Base-by-base conservation (phyloP, 2,329 filamentous ascomycete genomes). In the Diaporthe longicolla region DNA sequence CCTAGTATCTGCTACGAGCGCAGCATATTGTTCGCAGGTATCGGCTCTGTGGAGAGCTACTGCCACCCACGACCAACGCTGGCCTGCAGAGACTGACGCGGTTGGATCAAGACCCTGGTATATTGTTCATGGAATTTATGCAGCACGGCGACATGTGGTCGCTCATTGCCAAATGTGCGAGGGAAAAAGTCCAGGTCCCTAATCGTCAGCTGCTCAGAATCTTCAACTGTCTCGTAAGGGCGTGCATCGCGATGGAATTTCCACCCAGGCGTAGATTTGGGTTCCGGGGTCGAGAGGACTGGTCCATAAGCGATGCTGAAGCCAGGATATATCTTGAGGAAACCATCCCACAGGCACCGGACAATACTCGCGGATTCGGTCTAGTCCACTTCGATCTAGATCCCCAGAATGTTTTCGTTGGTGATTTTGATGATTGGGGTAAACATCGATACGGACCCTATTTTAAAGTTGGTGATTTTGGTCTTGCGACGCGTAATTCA, bases 331-430 rank as follows among this genome's bases (percentile, higher is more conserved):
- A 59, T n/a, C 6, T 59, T 15, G 57, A 59, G 57, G 57, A 59
- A 5, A 19, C 0, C 1, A 10, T 48, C 10, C 37, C 61, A 21
- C 19, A 5, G 17, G 32, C 21, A 19, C 35, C 29, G 3, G n/a
- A 57, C 19, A 13, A 32, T 32, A 57, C 19, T 35, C 54, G 54
- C 17, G 54, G 40, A 19, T 71, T 61, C 35, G 48, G 58, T 24
- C 17, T 71, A n/a, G 69, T 71, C 13, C 69, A 71, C 43, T 71
- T 71, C 32, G 69, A 71, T 35, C 19, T 71, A n/a, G 69, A 71
- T 17, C 55, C 55, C 29, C 55, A 71, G 26, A 71, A 71, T 11
- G 26, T 71, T 48, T 50, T 71, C 21, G 32, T 71, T 37, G 69
- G 69, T 15, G 69, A 63, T 24, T 43, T 40, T 11, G 70, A 71